phyloP scores from a whole-genome alignment of 768 basidiomycete genomes.

The Auricularia heimuer region DNA sequence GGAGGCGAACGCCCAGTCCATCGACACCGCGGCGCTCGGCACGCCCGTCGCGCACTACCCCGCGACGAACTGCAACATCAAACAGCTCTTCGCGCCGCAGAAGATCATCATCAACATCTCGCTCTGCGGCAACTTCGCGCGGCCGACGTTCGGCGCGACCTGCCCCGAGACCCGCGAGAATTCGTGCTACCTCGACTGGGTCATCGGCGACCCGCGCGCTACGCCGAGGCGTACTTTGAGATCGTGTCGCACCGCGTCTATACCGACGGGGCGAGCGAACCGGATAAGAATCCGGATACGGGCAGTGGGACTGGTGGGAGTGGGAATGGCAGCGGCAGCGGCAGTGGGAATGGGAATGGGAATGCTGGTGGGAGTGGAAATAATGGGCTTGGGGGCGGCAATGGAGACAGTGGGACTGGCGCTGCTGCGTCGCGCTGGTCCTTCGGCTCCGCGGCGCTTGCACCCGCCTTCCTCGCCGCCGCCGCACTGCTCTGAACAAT shows the following conservation, averaged over 20 bases:
- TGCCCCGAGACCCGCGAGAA: background rate
- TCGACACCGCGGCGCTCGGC: conserved; percentile 51
- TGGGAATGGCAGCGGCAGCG: background rate
- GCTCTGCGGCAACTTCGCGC: background rate
- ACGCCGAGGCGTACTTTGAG: background rate
- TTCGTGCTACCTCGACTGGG: conserved; percentile 1
- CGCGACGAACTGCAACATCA: conserved; percentile 23
- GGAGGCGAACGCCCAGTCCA: conserved; percentile 31
- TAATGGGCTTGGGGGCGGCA: background rate
- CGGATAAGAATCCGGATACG: background rate
- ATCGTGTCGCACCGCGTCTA: background rate
- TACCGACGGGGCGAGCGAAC: background rate
- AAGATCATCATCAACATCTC: background rate
- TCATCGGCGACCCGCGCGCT: background rate
- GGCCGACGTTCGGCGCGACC: background rate
- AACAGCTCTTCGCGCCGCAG: background rate
- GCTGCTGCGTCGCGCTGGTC: background rate
- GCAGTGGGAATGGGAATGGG: background rate
- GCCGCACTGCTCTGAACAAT: too few species aligned
- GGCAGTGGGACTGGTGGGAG: background rate
- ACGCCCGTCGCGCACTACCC: conserved; percentile 62
- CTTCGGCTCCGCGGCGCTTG: too few species aligned
- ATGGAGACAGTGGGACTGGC: background rate
- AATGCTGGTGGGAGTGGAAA: background rate
- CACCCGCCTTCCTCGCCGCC: too few species aligned